Evolutionary conservation across 2,329 filamentous ascomycete genomes (phyloP).

Genomic region (Alternaria arborescens): DNA sequence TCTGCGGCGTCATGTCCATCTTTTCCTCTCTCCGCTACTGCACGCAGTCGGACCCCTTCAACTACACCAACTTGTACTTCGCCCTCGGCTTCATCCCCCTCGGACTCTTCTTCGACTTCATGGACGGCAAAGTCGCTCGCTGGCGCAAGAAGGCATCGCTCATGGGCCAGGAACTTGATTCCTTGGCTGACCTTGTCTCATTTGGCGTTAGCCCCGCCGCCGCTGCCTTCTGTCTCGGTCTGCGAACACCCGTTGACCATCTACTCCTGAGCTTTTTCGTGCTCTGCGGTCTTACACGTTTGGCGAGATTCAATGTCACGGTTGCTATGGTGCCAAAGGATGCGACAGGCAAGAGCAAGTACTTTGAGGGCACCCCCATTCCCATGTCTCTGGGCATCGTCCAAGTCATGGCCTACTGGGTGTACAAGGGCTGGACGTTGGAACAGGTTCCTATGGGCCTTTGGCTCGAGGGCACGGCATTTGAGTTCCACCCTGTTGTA

Average conservation of each 20-base stretch:
- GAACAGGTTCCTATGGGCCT: conserved; percentile 80
- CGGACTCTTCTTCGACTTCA: conserved; percentile 90
- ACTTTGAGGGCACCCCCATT: conserved; percentile 97
- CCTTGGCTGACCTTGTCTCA: conserved; percentile 92
- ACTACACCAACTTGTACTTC: conserved; percentile 76
- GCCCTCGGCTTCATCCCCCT: conserved; percentile 90
- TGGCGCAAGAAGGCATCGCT: conserved; percentile 97
- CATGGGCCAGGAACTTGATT: conserved; percentile 98
- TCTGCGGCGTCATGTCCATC: conserved; percentile 93
- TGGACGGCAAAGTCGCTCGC: conserved; percentile 94
- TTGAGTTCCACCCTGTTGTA: conserved; percentile 87
- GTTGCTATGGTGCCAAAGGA: conserved; percentile 91
- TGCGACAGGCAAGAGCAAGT: conserved; percentile 86
- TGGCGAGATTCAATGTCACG: conserved; percentile 98
- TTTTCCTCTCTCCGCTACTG: conserved; percentile 96
- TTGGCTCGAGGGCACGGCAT: conserved; percentile 68
- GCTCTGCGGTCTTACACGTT: conserved; percentile 88
- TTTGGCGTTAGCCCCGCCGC: conserved; percentile 92
- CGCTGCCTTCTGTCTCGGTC: conserved; percentile 85
- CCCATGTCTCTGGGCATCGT: conserved; percentile 87
- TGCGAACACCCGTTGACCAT: conserved; percentile 86
- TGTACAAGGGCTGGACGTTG: conserved; percentile 80
- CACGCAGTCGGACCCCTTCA: conserved; percentile 70
- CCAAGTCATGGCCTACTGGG: conserved; percentile 88
- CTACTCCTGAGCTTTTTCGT: conserved; percentile 87